Conservation (phyloP, 2,329 filamentous ascomycete genomes). For the Arthrobotrys conoides region DNA sequence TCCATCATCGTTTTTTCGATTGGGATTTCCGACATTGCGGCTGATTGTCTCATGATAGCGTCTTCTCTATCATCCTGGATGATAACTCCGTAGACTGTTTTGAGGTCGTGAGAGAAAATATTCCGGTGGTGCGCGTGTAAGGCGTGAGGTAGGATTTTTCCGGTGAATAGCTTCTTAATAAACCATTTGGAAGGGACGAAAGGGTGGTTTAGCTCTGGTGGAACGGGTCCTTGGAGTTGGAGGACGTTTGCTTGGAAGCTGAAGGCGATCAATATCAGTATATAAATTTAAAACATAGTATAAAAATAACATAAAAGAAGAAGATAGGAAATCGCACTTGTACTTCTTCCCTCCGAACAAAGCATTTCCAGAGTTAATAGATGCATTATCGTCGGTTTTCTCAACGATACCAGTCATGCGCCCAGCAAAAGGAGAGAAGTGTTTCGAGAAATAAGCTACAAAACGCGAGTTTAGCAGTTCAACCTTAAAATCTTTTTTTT, state of each 20-base stretch:
- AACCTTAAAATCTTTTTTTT: neutral
- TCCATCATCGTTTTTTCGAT: slow-evolving; percentile 27
- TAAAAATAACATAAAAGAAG: too few species aligned
- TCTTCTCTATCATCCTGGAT: slow-evolving; percentile 41
- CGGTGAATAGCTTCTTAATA: slow-evolving; percentile 58
- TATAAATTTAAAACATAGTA: too few species aligned
- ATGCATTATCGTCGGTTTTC: slow-evolving; percentile 33
- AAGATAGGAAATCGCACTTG: slow-evolving; percentile 36
- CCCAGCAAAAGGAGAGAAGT: slow-evolving; percentile 56
- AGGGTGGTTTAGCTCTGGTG: slow-evolving; percentile 55
- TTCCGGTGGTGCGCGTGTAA: slow-evolving; percentile 50
- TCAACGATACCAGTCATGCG: slow-evolving; percentile 55
- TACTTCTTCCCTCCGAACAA: slow-evolving; percentile 47
- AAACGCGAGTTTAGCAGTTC: neutral
- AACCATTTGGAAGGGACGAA: slow-evolving; percentile 60
- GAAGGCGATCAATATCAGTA: neutral
- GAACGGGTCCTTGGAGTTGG: slow-evolving; percentile 53
- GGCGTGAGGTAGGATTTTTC: slow-evolving; percentile 54
- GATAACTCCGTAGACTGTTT: slow-evolving; percentile 57
- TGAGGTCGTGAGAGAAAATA: slow-evolving; percentile 58
- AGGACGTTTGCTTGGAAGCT: slow-evolving; percentile 60
- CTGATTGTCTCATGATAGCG: slow-evolving; percentile 42
- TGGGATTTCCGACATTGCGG: slow-evolving; percentile 35
- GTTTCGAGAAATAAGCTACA: slow-evolving; percentile 57
- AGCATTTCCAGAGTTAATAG: slow-evolving; percentile 1